These are phyloP conservation scores for Termitomyces sp. DNA, from an alignment of 768 basidiomycete species.

Conservation along the genomic window DNA sequence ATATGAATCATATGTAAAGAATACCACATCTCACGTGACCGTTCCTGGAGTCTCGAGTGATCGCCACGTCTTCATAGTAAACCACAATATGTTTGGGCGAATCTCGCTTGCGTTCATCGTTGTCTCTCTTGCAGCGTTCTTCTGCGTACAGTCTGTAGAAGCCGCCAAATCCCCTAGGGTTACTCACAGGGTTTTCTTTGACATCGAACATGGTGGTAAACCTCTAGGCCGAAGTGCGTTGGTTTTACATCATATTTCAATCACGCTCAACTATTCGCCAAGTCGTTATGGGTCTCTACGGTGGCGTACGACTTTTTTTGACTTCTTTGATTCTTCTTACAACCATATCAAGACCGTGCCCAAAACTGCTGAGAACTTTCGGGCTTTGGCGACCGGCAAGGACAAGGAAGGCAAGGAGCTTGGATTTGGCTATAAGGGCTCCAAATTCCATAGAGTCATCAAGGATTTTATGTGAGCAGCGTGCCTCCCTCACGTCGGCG, in stretches of 20 bases:
- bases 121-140: constrained; percentile 60
- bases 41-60: background rate
- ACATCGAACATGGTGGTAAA: constrained; percentile 89
- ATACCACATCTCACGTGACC: constrained; percentile 6
- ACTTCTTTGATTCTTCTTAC: background rate
- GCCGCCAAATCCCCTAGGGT: constrained; percentile 86
- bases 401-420: constrained; percentile 73
- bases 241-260: background rate
- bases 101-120: constrained; percentile 57
- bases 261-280: constrained; percentile 8
- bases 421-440: constrained; percentile 91
- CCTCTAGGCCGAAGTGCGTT: constrained; percentile 72
- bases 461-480: constrained; percentile 78
- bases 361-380: constrained; percentile 97
- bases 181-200: constrained; percentile 92
- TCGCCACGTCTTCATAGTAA: constrained; percentile 18
- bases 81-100: constrained; percentile 53
- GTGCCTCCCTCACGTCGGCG: background rate
- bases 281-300: constrained; percentile 89
- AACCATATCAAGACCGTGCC: constrained; percentile 71
- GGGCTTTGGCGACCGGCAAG: constrained; percentile 81
- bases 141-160: constrained; percentile 68
- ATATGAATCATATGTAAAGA: too few species aligned
- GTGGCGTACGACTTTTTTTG: constrained; percentile 52
- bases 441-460: constrained; percentile 95